A percentile compares a stretch with the other conserved stretches of the same genome.
Conservation (phyloP, 345 rosid species). For the Linum lewisii region DNA sequence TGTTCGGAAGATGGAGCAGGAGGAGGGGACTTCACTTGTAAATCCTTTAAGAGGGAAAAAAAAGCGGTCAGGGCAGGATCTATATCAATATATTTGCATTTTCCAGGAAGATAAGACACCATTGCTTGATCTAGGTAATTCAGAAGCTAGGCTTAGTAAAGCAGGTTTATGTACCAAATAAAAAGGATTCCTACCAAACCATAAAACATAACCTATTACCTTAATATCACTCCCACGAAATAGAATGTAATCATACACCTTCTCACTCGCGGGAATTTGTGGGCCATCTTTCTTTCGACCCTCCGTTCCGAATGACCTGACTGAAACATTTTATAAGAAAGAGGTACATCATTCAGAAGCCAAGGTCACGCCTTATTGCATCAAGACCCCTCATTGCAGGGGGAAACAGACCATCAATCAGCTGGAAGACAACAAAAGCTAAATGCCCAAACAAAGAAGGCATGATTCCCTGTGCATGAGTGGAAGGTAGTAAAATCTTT, state of each 20-base stretch:
- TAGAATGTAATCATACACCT: constrained; percentile 43
- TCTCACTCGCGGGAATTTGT: constrained; percentile 40
- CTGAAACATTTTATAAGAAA: constrained; percentile 20
- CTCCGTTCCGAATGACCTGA: constrained; percentile 54
- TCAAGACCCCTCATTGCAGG: not conserved
- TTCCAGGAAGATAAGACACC: too few relatives aligned
- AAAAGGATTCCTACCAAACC: not conserved
- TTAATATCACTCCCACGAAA: constrained; percentile 58
- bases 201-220: constrained; percentile 17
- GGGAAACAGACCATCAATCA: too few relatives aligned
- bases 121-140: too few relatives aligned
- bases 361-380: too few relatives aligned
- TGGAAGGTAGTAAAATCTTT: too few relatives aligned
- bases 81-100: too few relatives aligned
- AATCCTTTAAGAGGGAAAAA: constrained; percentile 20
- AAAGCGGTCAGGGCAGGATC: not conserved
- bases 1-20: constrained; percentile 22
- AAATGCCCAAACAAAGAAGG: too few relatives aligned
- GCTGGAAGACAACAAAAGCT: too few relatives aligned
- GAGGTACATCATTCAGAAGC: too few relatives aligned
- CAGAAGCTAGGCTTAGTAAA: too few relatives aligned
- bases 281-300: constrained; percentile 53
- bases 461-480: too few relatives aligned
- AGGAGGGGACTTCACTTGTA: constrained; percentile 32
- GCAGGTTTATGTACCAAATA: not conserved